A percentile compares a stretch with the other conserved stretches of the same genome.
Evolutionary conservation across 495 filamentous ascomycete genomes (phyloP).

Genomic region (Darksidea phi): DNA sequence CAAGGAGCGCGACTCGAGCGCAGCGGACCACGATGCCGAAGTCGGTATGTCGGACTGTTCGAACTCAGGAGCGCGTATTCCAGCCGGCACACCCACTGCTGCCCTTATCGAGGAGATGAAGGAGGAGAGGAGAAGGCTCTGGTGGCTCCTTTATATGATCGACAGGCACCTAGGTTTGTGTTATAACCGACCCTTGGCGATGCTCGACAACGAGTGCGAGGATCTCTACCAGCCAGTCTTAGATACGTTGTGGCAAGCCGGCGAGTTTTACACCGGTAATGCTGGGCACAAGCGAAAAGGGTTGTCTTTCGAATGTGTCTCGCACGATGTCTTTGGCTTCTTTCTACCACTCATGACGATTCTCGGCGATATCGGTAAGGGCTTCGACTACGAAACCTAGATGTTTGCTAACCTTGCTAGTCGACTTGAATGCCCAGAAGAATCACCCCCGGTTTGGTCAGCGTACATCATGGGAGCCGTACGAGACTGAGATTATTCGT

Average conservation of each 20-base stretch:
- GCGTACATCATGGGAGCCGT: slow-evolving; percentile 19
- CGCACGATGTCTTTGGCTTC: slow-evolving; percentile 38
- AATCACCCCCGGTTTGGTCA: slow-evolving; percentile 36
- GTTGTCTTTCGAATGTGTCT: slow-evolving; percentile 37
- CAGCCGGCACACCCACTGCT: slow-evolving; percentile 20
- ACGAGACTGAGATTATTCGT: slow-evolving; percentile 30
- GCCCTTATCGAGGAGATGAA: slow-evolving; percentile 42
- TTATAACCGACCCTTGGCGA: slow-evolving; percentile 50
- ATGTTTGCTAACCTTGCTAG: too few species aligned
- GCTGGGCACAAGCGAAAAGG: slow-evolving; percentile 17
- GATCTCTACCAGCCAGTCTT: slow-evolving; percentile 42
- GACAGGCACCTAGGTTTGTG: slow-evolving; percentile 54
- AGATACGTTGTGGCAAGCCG: slow-evolving; percentile 41
- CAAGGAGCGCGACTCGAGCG: slow-evolving; percentile 13
- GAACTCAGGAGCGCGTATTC: slow-evolving; percentile 8
- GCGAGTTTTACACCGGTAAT: slow-evolving; percentile 27
- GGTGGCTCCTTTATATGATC: slow-evolving; percentile 54
- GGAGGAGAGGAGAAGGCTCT: slow-evolving; percentile 52
- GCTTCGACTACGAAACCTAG: too few species aligned
- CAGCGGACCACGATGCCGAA: slow-evolving; percentile 9
- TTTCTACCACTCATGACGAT: slow-evolving; percentile 42
- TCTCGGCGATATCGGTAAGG: slow-evolving; percentile 39
- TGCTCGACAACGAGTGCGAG: slow-evolving; percentile 51
- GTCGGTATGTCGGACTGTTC: slow-evolving; percentile 20
- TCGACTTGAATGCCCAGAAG: slow-evolving; percentile 36